Percentiles rank a stretch among this genome's conserved stretches.
Conservation (phyloP, 371 early-diverging fungal species). For the Mortierella sp. region DNA sequence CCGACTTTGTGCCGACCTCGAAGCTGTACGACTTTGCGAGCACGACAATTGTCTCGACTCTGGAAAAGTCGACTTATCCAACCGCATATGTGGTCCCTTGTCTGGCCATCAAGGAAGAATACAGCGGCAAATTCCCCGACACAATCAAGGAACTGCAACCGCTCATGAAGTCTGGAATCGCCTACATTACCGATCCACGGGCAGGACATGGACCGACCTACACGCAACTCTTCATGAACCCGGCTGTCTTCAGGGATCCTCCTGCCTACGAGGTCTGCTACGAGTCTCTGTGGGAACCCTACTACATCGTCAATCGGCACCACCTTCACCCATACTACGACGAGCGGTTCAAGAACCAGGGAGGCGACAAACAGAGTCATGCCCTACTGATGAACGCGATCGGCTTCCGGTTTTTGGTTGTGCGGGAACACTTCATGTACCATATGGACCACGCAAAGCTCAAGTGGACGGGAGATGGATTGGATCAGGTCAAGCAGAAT, state of each 20-base stretch:
- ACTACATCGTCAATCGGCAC: conserved; percentile 66
- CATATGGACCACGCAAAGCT: conserved; percentile 73
- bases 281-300: conserved; percentile 82
- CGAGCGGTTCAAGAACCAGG: conserved; percentile 74
- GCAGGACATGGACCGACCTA: conserved; percentile 75
- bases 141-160: conserved; percentile 61
- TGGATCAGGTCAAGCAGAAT: conserved; percentile 61
- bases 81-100: conserved; percentile 72
- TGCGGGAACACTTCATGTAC: conserved; percentile 66
- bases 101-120: conserved; percentile 64
- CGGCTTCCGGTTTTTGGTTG: conserved; percentile 66
- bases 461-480: conserved; percentile 71
- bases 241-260: conserved; percentile 36
- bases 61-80: conserved; percentile 37
- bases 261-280: conserved; percentile 74
- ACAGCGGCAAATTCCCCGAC: conserved; percentile 55
- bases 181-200: conserved; percentile 75
- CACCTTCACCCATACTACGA: conserved; percentile 67
- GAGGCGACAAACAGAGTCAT: conserved; percentile 78
- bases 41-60: conserved; percentile 45
- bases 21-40: conserved; percentile 59
- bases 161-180: conserved; percentile 60
- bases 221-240: conserved; percentile 57
- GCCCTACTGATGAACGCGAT: conserved; percentile 72
- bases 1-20: conserved; percentile 71